These are phyloP conservation scores for Suhomyces faveliae DNA, from an alignment of 805 yeast species.

Conservation along the genomic window DNA sequence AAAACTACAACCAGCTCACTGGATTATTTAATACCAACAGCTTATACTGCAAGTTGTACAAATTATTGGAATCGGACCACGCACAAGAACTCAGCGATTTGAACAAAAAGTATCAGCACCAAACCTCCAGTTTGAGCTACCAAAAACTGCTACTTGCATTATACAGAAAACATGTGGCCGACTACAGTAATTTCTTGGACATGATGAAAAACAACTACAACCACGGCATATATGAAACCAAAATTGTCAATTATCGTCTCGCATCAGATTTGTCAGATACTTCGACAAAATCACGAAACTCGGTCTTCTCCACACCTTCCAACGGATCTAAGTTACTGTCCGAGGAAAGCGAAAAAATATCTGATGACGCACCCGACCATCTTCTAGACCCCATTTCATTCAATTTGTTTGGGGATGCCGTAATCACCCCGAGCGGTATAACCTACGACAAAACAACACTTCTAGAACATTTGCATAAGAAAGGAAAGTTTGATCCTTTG, in stretches of 20 bases:
- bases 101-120: slow-evolving; percentile 13
- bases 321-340: not conserved
- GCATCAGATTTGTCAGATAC: not conserved
- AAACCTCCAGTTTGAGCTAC: slow-evolving; percentile 10
- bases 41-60: slow-evolving; percentile 22
- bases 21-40: slow-evolving; percentile 17
- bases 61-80: slow-evolving; percentile 22
- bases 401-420: slow-evolving; percentile 17
- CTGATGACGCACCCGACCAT: slow-evolving; percentile 15
- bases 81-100: slow-evolving; percentile 13
- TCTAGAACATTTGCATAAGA: slow-evolving; percentile 11
- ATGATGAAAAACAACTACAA: slow-evolving; percentile 24
- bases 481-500: slow-evolving; percentile 38
- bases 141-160: slow-evolving; percentile 16
- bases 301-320: not conserved
- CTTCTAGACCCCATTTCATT: slow-evolving; percentile 17
- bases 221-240: slow-evolving; percentile 20
- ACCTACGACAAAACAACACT: slow-evolving; percentile 15
- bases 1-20: slow-evolving; percentile 21
- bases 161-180: slow-evolving; percentile 19
- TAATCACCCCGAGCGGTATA: slow-evolving; percentile 17
- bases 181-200: slow-evolving; percentile 19
- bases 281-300: not conserved
- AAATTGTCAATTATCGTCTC: slow-evolving; percentile 11
- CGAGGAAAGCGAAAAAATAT: slow-evolving; percentile 7